Base-by-base conservation (phyloP, 2,329 filamentous ascomycete species). In the Pseudogymnoascus sp. region DNA sequence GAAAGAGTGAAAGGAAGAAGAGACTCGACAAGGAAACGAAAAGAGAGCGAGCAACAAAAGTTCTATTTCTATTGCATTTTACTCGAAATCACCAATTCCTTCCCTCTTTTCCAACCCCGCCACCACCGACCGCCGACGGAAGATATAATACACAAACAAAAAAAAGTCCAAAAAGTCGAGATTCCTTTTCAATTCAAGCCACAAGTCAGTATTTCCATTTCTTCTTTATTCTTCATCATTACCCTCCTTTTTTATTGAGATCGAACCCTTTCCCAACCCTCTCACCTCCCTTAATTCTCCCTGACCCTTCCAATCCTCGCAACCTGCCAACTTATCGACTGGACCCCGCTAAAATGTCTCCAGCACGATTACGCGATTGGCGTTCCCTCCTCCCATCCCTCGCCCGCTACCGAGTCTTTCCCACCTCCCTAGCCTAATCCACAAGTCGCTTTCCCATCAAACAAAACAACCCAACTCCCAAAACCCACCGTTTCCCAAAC, bases 361-460 rank as follows among this genome's bases (percentile, higher is more conserved):
- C 50, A 59, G 50, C 16, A 28, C 50, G 50, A 31, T 59, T 16
- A 59, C 14, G 31, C 50, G 50, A 28, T 59, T 59, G 25, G 25
- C 25, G 23, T 31, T 31, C 25, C 23, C 50, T 16, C 11, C 14
- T 35, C 50, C 31, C 23, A 11, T 59, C 25, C 50, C 50, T 28
- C n/a, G 25, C 8, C 25, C 50, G 16, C 25, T 59, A 28, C 50
- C 14, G 25, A 28, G 25, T 31, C 25, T 31, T 31, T 35, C 31
- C 50, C 50, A 59, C 50, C 23, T 59, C 50, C 50, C 50, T 28
- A 59, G 50, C 25, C 50, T 33, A 59, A 59, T 59, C 50, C 23
- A 59, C 50, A 59, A 59, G 50, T 59, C 31, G 50, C 25, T 59
- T 59, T 59, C 50, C 50, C 50, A 44, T 44, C 40, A n/a, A 59